Base-by-base conservation (phyloP, 768 basidiomycete genomes). In the Suillus americanus region DNA sequence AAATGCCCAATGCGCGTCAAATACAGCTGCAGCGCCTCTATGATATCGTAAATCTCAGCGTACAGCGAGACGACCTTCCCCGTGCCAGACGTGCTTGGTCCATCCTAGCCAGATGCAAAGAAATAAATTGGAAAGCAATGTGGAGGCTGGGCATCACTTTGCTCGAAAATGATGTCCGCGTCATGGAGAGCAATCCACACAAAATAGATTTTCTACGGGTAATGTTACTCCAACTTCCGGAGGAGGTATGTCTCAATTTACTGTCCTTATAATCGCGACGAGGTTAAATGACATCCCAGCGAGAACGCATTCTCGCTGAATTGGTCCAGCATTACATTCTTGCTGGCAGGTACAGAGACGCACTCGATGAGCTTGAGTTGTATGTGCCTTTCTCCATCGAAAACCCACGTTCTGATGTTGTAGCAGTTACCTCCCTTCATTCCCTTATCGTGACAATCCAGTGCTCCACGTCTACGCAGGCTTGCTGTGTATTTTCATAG, bases 351-450 rank as follows among this genome's bases (percentile, higher is more conserved):
- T 81, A 90, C 69, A 81, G 82, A 63, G 86, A 89, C 61, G 95
- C 95, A 1, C 78, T 95, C 62, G 90, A 94, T 65, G 92, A 97
- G 72, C 78, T 97, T 14, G 92, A 95, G 72, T 82, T 95, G 93
- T 95, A 77, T 67, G 85, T 76, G 20, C 51, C 57, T 62, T 56
- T n/a, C 64, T 55, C 46, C 60, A 64, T 54, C 59, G 54, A 51
- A 46, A 25, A 25, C 14, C 25, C 5, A 46, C 23, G 53, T 54
- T 67, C n/a, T 66, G 28, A 59, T 54, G 54, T 62, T 9, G 41
- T 45, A 33, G 50, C 67, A 94, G 94, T 30, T 96, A 92, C 73
- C 82, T 97, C 6, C 92, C 94, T 1, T 90, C 92, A 3, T 90
- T 91, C 73, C 95, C 95, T 2, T 97, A 89, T 78, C 89, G 89